Conservation (phyloP, 352 stramenopile species). For the Phytophthora rubi region DNA sequence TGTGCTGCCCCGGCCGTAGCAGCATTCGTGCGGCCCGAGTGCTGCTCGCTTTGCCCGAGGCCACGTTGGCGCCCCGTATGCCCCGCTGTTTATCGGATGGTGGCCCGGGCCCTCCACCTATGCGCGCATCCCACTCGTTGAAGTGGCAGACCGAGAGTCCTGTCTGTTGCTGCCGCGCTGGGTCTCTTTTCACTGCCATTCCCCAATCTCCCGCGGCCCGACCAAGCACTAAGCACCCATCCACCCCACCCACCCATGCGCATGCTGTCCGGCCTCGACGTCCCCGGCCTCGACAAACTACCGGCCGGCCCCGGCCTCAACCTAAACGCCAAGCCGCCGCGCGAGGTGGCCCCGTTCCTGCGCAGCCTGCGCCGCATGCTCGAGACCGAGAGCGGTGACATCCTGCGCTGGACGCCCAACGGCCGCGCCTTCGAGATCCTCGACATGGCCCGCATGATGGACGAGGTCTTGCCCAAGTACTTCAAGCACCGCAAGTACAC, state of each 20-base stretch:
- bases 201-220: constrained; percentile 21
- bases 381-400: constrained; percentile 48
- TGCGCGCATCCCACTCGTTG: constrained; percentile 34
- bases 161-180: constrained; percentile 24
- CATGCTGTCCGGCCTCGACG: constrained; percentile 16
- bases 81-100: constrained; percentile 2
- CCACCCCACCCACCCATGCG: constrained; percentile 13
- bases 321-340: constrained; percentile 5
- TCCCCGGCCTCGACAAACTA: constrained; percentile 23
- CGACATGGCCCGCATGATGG: constrained; percentile 70
- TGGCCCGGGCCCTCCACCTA: constrained; percentile 19
- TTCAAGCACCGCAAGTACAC: constrained; percentile 89
- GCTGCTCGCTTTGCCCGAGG: not conserved
- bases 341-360: constrained; percentile 62
- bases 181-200: constrained; percentile 20
- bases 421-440: constrained; percentile 87
- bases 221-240: not conserved
- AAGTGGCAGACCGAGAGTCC: constrained; percentile 31
- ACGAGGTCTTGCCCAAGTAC: constrained; percentile 78
- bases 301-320: not conserved
- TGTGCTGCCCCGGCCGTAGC: too few species aligned
- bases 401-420: constrained; percentile 58
- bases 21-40: not conserved
- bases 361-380: constrained; percentile 64
- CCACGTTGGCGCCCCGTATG: not conserved